Conservation (phyloP, 2,329 filamentous ascomycete genomes). For the Monosporascus sp. region DNA sequence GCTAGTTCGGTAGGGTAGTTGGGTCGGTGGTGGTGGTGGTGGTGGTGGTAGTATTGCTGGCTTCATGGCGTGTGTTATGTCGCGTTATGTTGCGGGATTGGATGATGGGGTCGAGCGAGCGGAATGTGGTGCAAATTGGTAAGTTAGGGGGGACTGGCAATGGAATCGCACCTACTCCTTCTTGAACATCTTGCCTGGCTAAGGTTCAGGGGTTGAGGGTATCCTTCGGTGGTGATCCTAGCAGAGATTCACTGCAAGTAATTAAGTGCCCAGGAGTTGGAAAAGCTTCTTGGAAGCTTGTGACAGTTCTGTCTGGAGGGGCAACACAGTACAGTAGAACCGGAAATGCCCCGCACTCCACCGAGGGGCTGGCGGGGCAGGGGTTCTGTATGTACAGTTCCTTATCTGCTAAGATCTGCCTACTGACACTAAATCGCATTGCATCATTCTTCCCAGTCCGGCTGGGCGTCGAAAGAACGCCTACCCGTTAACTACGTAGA, state of each 20-base stretch:
- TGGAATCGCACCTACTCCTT: slow-evolving; percentile 63
- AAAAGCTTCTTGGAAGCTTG: not conserved
- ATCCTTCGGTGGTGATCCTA: not conserved
- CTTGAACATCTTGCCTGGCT: slow-evolving; percentile 69
- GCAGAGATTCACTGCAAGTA: not conserved
- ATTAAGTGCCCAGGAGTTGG: slow-evolving; percentile 3
- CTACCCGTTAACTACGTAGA: too few species aligned
- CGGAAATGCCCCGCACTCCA: not conserved
- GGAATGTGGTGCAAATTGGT: too few species aligned
- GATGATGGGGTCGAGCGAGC: too few species aligned
- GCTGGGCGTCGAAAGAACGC: too few species aligned
- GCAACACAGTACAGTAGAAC: not conserved
- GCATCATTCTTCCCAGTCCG: too few species aligned
- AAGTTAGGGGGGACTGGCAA: not conserved
- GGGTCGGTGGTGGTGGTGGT: too few species aligned
- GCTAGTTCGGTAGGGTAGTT: too few species aligned
- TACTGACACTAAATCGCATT: too few species aligned
- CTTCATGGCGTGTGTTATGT: too few species aligned
- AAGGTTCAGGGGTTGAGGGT: slow-evolving; percentile 2
- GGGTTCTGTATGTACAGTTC: not conserved
- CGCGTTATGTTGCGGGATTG: too few species aligned
- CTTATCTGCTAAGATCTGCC: too few species aligned
- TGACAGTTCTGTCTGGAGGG: not conserved
- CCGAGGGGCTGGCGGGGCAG: not conserved
- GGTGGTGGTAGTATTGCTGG: too few species aligned